Evolutionary conservation across 2,329 filamentous ascomycete species (phyloP).

Genomic region (Arthroderma uncinatum): DNA sequence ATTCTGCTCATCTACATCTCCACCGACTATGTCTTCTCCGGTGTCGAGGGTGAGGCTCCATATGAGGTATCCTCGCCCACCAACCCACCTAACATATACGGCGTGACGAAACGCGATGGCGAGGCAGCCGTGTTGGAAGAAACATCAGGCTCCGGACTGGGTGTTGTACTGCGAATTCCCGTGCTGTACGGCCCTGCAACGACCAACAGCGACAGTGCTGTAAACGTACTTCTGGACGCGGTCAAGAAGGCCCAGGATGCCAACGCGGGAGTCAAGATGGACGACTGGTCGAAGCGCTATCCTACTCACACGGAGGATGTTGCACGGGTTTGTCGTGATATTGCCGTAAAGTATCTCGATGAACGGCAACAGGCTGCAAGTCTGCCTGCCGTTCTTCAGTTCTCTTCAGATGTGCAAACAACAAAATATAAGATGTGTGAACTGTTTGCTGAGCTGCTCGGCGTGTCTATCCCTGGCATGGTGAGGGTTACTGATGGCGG

Average conservation of each 20-base stretch:
- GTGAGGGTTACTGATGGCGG: conserved; percentile 55
- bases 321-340: conserved; percentile 63
- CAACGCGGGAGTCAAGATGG: conserved; percentile 58
- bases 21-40: conserved; percentile 67
- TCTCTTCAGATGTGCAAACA: conserved; percentile 72
- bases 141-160: conserved; percentile 44
- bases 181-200: conserved; percentile 73
- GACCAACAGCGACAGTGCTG: conserved; percentile 61
- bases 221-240: conserved; percentile 68
- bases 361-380: conserved; percentile 22
- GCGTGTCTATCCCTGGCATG: conserved; percentile 57
- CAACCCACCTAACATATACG: conserved; percentile 67
- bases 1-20: conserved; percentile 51
- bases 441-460: conserved; percentile 67
- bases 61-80: conserved; percentile 57
- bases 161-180: conserved; percentile 66
- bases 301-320: conserved; percentile 86
- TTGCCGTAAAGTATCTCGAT: conserved; percentile 57
- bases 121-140: conserved; percentile 58
- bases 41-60: conserved; percentile 70
- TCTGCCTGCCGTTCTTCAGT: conserved; percentile 65
- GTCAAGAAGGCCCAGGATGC: conserved; percentile 61
- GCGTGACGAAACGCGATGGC: conserved; percentile 61
- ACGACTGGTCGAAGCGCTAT: conserved; percentile 74
- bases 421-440: conserved; percentile 87